Conservation (phyloP, 73 alveolate species). For the Tetrahymena malaccensis region DNA sequence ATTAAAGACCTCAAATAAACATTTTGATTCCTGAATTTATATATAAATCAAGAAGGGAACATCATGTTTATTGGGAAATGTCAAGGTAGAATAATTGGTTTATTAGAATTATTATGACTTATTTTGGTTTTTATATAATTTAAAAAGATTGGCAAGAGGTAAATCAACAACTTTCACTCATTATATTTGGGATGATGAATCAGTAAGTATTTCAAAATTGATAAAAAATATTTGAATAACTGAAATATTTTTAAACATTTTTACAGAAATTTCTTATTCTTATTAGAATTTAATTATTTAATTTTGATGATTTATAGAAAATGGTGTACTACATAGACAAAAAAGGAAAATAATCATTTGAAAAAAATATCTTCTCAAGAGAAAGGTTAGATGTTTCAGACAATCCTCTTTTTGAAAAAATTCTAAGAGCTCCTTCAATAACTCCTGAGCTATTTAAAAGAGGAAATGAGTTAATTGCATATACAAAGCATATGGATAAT, state of each 20-base stretch:
- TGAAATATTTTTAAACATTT: neutral
- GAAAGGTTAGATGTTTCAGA: slow-evolving; percentile 66
- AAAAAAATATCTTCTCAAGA: slow-evolving; percentile 54
- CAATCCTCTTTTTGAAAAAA: slow-evolving; percentile 57
- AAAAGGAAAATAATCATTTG: slow-evolving; percentile 57
- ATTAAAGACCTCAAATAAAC: slow-evolving; percentile 54
- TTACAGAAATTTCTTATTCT: neutral
- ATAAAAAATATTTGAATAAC: neutral
- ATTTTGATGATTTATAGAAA: slow-evolving; percentile 6
- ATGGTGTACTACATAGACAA: slow-evolving; percentile 70
- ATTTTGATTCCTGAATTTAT: slow-evolving; percentile 56
- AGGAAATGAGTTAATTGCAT: slow-evolving; percentile 59
- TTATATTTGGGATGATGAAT: slow-evolving; percentile 59
- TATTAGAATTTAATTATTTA: no score
- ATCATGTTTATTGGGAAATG: slow-evolving; percentile 66
- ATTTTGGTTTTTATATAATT: neutral
- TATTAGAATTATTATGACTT: no score
- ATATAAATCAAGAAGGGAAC: slow-evolving; percentile 65
- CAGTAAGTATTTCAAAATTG: slow-evolving; percentile 4
- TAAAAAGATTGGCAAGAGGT: slow-evolving; percentile 58
- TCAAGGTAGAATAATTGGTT: slow-evolving; percentile 9
- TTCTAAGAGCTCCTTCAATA: slow-evolving; percentile 34
- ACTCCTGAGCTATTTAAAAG: slow-evolving; percentile 41
- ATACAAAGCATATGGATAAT: slow-evolving; percentile 49
- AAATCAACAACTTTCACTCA: slow-evolving; percentile 61